Conservation (phyloP, 768 basidiomycete genomes). For the Lanmaoa pseudosensibilis region DNA sequence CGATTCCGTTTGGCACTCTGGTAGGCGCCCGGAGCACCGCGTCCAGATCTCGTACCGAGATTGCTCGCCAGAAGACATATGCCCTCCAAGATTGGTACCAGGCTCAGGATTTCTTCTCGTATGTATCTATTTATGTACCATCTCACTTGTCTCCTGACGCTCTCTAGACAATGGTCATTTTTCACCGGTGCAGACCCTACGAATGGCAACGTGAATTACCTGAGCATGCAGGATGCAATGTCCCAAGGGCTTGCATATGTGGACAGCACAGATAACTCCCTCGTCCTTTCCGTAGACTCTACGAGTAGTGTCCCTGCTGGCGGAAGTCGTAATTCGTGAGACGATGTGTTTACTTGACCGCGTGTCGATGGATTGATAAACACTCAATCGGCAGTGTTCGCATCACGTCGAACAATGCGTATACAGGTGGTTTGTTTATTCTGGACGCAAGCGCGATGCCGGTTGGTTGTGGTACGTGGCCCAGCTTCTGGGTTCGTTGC, state of each 20-base stretch:
- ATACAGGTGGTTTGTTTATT: constrained; percentile 66
- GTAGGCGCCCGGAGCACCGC: constrained; percentile 25
- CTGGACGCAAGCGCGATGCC: constrained; percentile 71
- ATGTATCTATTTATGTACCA: constrained; percentile 16
- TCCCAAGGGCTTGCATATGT: constrained; percentile 58
- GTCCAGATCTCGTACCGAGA: constrained; percentile 12
- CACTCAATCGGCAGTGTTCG: constrained; percentile 48
- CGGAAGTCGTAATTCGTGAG: constrained; percentile 53
- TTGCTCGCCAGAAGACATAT: constrained; percentile 26
- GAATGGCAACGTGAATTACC: constrained; percentile 64
- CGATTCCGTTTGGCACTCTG: constrained; percentile 31
- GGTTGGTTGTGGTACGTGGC: constrained; percentile 62
- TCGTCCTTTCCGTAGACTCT: constrained; percentile 62
- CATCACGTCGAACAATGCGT: constrained; percentile 59
- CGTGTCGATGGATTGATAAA: background rate
- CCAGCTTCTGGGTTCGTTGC: constrained; percentile 51
- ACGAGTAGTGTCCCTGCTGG: constrained; percentile 46
- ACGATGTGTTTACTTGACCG: background rate
- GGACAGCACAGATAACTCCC: constrained; percentile 44
- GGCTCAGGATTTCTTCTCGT: constrained; percentile 59
- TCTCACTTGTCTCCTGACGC: background rate
- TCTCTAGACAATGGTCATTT: constrained; percentile 60
- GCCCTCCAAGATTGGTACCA: constrained; percentile 35
- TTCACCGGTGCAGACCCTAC: constrained; percentile 65
- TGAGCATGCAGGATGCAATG: constrained; percentile 46